phyloP scores from a whole-genome alignment of 345 rosid species.

The Draba incana region DNA sequence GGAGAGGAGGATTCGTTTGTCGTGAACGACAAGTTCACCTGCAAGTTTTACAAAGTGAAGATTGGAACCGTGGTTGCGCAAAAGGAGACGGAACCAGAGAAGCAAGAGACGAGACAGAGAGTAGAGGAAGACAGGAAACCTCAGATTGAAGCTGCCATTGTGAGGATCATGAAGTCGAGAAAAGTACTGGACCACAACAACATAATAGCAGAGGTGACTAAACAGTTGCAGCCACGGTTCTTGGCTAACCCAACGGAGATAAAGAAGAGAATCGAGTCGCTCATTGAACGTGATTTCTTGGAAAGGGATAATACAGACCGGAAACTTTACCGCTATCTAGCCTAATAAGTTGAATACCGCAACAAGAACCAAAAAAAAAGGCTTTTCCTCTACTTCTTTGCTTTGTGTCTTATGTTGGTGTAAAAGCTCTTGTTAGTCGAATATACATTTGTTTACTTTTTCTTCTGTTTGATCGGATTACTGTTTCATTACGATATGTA shows the following conservation, averaged over 20 bases:
- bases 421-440: constrained; percentile 26
- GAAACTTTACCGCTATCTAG: constrained; percentile 90
- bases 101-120: constrained; percentile 96
- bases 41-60: constrained; percentile 97
- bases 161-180: constrained; percentile 98
- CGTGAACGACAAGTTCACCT: constrained; percentile 87
- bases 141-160: constrained; percentile 97
- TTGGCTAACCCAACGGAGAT: constrained; percentile 94
- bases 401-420: constrained; percentile 34
- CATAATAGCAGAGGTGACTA: constrained; percentile 86
- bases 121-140: constrained; percentile 99
- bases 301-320: constrained; percentile 89
- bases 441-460: constrained; percentile 32
- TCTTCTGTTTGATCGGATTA: not conserved
- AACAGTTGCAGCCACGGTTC: constrained; percentile 95
- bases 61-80: constrained; percentile 99
- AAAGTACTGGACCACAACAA: constrained; percentile 95
- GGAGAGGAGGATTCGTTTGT: constrained; percentile 82
- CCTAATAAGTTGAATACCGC: constrained; percentile 48
- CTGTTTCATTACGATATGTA: not conserved
- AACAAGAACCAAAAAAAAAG: not conserved
- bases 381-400: not conserved
- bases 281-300: constrained; percentile 95
- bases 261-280: constrained; percentile 96
- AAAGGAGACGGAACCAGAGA: constrained; percentile 96